phyloP scores from a whole-genome alignment of 352 stramenopile genomes.

The Phytophthora cactorum region DNA sequence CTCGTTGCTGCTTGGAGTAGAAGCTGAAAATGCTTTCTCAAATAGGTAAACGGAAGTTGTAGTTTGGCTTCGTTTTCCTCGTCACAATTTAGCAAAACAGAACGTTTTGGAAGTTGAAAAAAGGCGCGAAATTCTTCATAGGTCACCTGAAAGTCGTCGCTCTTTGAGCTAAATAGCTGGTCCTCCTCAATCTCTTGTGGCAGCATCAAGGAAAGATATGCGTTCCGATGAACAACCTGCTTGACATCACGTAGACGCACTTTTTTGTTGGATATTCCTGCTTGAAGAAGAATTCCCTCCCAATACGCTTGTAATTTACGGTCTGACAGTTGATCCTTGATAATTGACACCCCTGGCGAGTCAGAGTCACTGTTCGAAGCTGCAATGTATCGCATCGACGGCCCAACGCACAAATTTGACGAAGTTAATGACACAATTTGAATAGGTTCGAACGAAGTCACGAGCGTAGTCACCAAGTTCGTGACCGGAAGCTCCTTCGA shows the following conservation, averaged over 20 bases:
- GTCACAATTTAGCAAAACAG: background rate
- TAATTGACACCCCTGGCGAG: slow-evolving; percentile 4
- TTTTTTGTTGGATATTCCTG: slow-evolving; percentile 12
- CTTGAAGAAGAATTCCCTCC: slow-evolving; percentile 24
- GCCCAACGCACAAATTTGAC: slow-evolving; percentile 10
- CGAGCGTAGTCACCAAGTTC: background rate
- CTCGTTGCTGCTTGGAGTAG: background rate
- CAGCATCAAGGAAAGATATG: slow-evolving; percentile 16
- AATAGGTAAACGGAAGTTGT: slow-evolving; percentile 16
- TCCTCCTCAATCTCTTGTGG: background rate
- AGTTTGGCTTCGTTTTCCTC: slow-evolving; percentile 7
- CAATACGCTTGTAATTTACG: slow-evolving; percentile 22
- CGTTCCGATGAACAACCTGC: slow-evolving; percentile 12
- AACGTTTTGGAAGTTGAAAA: slow-evolving; percentile 8
- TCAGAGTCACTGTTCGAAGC: slow-evolving; percentile 1
- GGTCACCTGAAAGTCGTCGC: slow-evolving; percentile 13
- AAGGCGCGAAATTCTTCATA: slow-evolving; percentile 14
- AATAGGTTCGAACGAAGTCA: slow-evolving; percentile 26
- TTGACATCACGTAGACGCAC: slow-evolving; percentile 10
- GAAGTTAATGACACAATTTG: slow-evolving; percentile 1
- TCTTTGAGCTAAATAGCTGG: background rate
- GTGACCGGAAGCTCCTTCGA: background rate
- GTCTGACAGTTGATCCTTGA: slow-evolving; percentile 10
- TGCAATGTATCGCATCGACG: slow-evolving; percentile 21
- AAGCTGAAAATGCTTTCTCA: slow-evolving; percentile 21